These are phyloP conservation scores for Pestalotiopsis sp. DNA, from an alignment of 2,329 filamentous ascomycete species.

Conservation along the genomic window DNA sequence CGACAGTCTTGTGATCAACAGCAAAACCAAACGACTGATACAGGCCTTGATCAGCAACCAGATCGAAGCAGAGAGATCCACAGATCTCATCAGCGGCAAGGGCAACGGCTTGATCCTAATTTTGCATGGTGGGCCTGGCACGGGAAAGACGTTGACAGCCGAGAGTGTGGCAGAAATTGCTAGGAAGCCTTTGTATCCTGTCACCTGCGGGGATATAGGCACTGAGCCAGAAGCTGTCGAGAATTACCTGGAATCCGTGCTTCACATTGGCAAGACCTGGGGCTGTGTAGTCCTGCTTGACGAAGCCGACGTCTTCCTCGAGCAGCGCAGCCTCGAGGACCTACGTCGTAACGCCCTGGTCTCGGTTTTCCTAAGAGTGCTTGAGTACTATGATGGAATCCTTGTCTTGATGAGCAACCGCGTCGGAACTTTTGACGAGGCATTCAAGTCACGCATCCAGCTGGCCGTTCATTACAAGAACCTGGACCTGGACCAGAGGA, in stretches of 20 bases:
- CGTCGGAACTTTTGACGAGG: constrained; percentile 20
- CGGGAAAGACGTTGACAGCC: constrained; percentile 14
- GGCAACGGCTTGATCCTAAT: constrained; percentile 13
- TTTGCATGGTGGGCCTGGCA: constrained; percentile 11
- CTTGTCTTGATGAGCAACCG: constrained; percentile 42
- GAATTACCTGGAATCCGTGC: constrained; percentile 32
- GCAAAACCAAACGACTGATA: constrained; percentile 9
- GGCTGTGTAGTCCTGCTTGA: constrained; percentile 39
- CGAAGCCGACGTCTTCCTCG: constrained; percentile 43
- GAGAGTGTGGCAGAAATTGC: constrained; percentile 37
- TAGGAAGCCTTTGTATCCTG: constrained; percentile 36
- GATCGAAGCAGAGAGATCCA: not conserved
- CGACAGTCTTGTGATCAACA: not conserved
- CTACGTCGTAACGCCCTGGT: constrained; percentile 39
- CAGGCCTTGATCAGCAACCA: constrained; percentile 8
- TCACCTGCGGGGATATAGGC: constrained; percentile 35
- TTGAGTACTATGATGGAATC: constrained; percentile 43
- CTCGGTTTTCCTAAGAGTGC: constrained; percentile 36
- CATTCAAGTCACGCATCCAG: not conserved
- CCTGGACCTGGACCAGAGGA: constrained; percentile 13
- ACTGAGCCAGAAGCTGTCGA: constrained; percentile 34
- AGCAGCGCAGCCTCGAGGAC: constrained; percentile 33
- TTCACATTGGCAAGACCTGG: constrained; percentile 36
- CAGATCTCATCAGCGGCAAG: constrained; percentile 12
- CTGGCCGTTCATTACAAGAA: constrained; percentile 13